Percentiles rank a stretch among this genome's conserved stretches.
phyloP scores from a whole-genome alignment of 805 yeast genomes.

The Metschnikowia cubensis region DNA sequence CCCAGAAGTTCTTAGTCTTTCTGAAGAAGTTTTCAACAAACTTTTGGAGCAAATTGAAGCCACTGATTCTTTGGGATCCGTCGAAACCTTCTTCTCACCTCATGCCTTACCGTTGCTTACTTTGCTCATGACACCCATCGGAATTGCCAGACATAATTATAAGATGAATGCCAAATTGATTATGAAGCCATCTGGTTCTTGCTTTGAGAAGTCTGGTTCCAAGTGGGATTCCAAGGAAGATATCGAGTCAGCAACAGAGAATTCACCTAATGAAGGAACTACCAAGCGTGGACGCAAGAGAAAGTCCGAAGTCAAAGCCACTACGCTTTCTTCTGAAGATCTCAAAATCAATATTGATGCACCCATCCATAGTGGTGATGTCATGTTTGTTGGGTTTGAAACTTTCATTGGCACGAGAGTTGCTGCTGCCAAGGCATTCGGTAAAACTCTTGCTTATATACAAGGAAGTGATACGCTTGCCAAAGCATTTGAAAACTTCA shows the following conservation, averaged over 20 bases:
- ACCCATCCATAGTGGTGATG: slow-evolving; percentile 88
- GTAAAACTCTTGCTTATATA: slow-evolving; percentile 55
- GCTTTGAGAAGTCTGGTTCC: slow-evolving; percentile 14
- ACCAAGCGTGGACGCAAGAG: slow-evolving; percentile 46
- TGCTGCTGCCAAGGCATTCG: slow-evolving; percentile 72
- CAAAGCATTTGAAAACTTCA: slow-evolving; percentile 35
- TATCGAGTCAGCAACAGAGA: slow-evolving; percentile 7
- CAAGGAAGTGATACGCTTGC: slow-evolving; percentile 35
- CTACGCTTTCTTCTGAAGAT: slow-evolving; percentile 52
- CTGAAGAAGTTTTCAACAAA: slow-evolving; percentile 56
- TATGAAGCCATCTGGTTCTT: slow-evolving; percentile 72
- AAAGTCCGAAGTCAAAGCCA: slow-evolving; percentile 26
- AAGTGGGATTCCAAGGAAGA: slow-evolving; percentile 11
- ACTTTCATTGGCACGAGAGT: slow-evolving; percentile 71
- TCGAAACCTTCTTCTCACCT: slow-evolving; percentile 51
- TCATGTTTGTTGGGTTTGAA: slow-evolving; percentile 75
- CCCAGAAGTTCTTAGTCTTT: slow-evolving; percentile 58
- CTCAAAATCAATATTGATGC: slow-evolving; percentile 84
- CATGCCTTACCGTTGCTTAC: slow-evolving; percentile 61
- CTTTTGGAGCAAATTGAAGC: slow-evolving; percentile 46
- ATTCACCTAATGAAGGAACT: slow-evolving; percentile 15
- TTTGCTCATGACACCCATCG: slow-evolving; percentile 88
- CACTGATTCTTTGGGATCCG: slow-evolving; percentile 22
- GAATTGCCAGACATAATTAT: slow-evolving; percentile 84
- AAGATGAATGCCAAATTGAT: slow-evolving; percentile 74